These are phyloP conservation scores for Lactarius sp. DNA, from an alignment of 768 basidiomycete genomes.

Conservation along the genomic window DNA sequence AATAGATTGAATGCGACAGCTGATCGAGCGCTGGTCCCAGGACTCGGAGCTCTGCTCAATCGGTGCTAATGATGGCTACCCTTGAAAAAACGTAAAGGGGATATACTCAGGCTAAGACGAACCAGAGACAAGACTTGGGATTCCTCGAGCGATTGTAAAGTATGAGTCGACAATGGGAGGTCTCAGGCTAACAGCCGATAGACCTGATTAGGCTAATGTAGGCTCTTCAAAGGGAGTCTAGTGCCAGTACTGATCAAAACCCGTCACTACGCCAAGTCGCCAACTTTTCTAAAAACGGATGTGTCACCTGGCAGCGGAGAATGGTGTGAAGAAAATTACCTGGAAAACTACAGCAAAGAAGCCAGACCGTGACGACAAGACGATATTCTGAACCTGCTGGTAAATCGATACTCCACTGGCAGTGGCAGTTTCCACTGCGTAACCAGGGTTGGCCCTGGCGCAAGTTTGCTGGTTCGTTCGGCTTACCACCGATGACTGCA, in stretches of 20 bases:
- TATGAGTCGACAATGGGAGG: conserved; percentile 41
- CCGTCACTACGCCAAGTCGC: conserved; percentile 44
- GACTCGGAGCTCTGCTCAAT: conserved; percentile 54
- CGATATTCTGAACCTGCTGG: conserved; percentile 81
- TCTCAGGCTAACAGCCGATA: conserved; percentile 33
- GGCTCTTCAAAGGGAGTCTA: neutral
- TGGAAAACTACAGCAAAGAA: conserved; percentile 81
- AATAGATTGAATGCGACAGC: conserved; percentile 55
- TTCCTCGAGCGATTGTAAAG: conserved; percentile 41
- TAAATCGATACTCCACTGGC: conserved; percentile 87
- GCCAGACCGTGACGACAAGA: conserved; percentile 62
- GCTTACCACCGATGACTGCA: too few species aligned
- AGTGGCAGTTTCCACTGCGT: conserved; percentile 62
- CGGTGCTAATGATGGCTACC: conserved; percentile 51
- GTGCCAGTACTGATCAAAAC: neutral
- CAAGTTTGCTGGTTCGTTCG: too few species aligned
- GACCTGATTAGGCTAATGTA: neutral
- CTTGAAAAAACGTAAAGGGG: conserved; percentile 48
- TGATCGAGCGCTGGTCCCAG: conserved; percentile 30
- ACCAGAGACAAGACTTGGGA: conserved; percentile 36
- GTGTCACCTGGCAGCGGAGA: conserved; percentile 1
- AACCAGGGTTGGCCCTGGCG: too few species aligned
- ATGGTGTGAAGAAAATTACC: conserved; percentile 34
- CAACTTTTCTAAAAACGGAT: conserved; percentile 50
- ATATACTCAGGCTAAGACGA: conserved; percentile 39